A percentile compares a stretch with the other conserved stretches of the same genome.
These are phyloP conservation scores for Acacia confusa DNA, from an alignment of 306 rosid genomes.

Conservation along the genomic window DNA sequence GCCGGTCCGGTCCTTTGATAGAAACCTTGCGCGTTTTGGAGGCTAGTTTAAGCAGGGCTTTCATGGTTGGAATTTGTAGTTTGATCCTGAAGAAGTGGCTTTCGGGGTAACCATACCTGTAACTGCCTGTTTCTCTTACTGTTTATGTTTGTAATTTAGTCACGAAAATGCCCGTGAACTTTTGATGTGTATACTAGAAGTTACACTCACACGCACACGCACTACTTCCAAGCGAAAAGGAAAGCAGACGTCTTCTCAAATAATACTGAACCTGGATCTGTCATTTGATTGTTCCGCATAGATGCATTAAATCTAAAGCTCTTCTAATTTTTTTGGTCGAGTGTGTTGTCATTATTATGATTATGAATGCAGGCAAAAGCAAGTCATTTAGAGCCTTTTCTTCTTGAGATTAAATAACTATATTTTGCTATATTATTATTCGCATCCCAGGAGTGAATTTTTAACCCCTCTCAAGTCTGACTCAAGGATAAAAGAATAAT, in stretches of 20 bases:
- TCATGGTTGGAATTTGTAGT: constrained; percentile 18
- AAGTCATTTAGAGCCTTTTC: neutral
- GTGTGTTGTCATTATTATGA: neutral
- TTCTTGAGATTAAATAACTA: neutral
- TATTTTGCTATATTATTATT: neutral
- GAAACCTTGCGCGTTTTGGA: neutral
- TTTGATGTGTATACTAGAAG: neutral
- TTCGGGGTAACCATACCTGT: neutral
- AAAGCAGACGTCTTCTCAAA: neutral
- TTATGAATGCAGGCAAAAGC: neutral
- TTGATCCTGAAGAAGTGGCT: neutral
- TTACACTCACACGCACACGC: neutral
- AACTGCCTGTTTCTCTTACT: neutral
- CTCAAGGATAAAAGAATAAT: neutral
- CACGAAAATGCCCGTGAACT: neutral
- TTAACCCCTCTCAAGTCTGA: neutral
- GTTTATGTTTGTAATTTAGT: neutral
- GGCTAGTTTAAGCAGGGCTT: neutral
- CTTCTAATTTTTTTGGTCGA: neutral
- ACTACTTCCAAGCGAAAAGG: neutral
- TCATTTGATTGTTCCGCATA: neutral
- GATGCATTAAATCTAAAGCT: constrained; percentile 1
- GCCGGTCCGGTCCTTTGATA: neutral
- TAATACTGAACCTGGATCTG: neutral
- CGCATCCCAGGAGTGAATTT: neutral